Evolutionary conservation across 2,329 filamentous ascomycete genomes (phyloP), one percentile per base, ranked within the genome.

Genomic region (Venturia oleaginea): DNA sequence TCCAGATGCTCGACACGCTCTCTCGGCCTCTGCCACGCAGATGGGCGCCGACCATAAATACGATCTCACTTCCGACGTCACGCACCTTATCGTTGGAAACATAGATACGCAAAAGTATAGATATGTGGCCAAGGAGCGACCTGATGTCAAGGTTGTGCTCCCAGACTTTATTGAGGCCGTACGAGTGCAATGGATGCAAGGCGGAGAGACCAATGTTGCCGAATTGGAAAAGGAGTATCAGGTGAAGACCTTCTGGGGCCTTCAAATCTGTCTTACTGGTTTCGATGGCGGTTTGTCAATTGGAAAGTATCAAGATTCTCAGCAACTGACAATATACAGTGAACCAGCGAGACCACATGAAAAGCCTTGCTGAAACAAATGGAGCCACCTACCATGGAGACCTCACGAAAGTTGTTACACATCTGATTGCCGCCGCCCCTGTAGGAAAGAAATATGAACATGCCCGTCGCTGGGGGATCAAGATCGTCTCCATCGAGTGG

Each of bases 41-140:
- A 91, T 99, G 80, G 94, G 94, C 68, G 94, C 92, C 61, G 76
- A 84, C 66, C 90, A 96, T 81, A 92, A 90, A 71, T 89, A 92
- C 75, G 92, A 99, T 75, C 85, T 99, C 55, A 97, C 92, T n/a
- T 90, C 90, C 65, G 91, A 97, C 74, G 91, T 96, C 59, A 97
- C 94, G 5, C 94, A 99, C 78, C 86, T 99, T 59, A 84, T 99
- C 55, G 84, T 99, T 67, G 94, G 92, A 74, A 87, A 90, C 71
- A 89, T 91, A 71, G 85, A 93, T 73, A 97, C 93, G 0, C 86
- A 89, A 61, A 99, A 99, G 76, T 99, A 99, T 77, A 89, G 87
- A 75, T 96, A 96, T 80, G 93, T 97, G 71, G 94, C 93, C 63
- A 90, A 88, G 72, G 89, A 93, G 74, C 85, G 94, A 62, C 86